Evolutionary conservation across 805 yeast genomes (phyloP).

Genomic region (Komagataella populi): DNA sequence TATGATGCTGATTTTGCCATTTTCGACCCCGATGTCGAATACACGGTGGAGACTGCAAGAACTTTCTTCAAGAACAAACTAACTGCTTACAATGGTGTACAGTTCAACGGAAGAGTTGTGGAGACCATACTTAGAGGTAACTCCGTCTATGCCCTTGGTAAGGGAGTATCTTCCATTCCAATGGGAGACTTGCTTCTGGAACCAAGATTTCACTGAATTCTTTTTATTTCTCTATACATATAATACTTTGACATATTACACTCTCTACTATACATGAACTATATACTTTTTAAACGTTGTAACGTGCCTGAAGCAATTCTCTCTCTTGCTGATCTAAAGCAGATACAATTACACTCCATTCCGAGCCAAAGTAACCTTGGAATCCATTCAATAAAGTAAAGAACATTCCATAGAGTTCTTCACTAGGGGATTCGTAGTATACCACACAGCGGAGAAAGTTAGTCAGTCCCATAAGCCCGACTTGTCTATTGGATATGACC

Average conservation of each 20-base stretch:
- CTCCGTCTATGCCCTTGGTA: slow-evolving; percentile 41
- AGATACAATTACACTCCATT: slow-evolving; percentile 8
- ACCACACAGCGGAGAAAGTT: slow-evolving; percentile 45
- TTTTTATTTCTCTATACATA: neutral
- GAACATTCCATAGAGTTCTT: slow-evolving; percentile 27
- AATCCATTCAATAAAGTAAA: slow-evolving; percentile 30
- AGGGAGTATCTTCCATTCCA: slow-evolving; percentile 44
- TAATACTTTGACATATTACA: neutral
- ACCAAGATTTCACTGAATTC: slow-evolving; percentile 24
- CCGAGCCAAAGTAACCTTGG: slow-evolving; percentile 30
- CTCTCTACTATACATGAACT: neutral
- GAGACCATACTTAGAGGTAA: slow-evolving; percentile 75
- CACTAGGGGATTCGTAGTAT: slow-evolving; percentile 36
- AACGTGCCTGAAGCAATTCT: slow-evolving; percentile 12
- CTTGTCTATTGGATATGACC: neutral
- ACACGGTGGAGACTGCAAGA: slow-evolving; percentile 35
- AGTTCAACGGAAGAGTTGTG: slow-evolving; percentile 57
- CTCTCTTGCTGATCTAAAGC: slow-evolving; percentile 13
- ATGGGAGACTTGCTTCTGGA: slow-evolving; percentile 49
- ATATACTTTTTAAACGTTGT: slow-evolving; percentile 10
- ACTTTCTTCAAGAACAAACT: slow-evolving; percentile 75
- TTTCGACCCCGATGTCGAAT: slow-evolving; percentile 51
- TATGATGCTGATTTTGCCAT: slow-evolving; percentile 82
- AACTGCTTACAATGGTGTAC: slow-evolving; percentile 72
- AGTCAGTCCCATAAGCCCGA: neutral